phyloP scores from a whole-genome alignment of 1,284 basidiomycete genomes.

The Ustilago vetiveriae region DNA sequence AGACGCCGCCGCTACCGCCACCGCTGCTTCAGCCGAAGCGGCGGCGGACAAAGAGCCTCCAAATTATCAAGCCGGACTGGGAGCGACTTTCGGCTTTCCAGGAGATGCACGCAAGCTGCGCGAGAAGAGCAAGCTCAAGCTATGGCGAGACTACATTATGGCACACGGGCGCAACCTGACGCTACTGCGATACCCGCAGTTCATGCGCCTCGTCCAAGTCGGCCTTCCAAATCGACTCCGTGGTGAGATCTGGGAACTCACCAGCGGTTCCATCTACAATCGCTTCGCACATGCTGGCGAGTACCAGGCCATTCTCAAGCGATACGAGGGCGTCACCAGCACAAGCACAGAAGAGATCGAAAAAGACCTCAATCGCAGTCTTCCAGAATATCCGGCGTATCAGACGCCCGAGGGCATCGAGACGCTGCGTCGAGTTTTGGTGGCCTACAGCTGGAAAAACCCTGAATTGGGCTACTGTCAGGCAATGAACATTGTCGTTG shows the following conservation, averaged over 20 bases:
- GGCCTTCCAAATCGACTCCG: conserved; percentile 93
- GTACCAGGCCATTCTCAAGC: conserved; percentile 81
- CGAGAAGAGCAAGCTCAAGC: conserved; percentile 95
- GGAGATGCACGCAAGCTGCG: conserved; percentile 70
- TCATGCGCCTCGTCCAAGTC: conserved; percentile 94
- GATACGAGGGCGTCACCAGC: conserved; percentile 81
- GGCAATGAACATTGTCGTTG: conserved; percentile 77
- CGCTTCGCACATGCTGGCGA: conserved; percentile 87
- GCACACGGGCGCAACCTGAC: conserved; percentile 88
- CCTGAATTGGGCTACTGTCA: conserved; percentile 74
- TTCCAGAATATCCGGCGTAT: conserved; percentile 66
- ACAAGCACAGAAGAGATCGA: conserved; percentile 98
- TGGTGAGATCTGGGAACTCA: conserved; percentile 97
- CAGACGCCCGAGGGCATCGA: conserved; percentile 62
- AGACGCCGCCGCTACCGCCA: conserved; percentile 16
- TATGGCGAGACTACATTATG: conserved; percentile 84
- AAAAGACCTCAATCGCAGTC: conserved; percentile 87
- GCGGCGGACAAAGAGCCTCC: conserved; percentile 32
- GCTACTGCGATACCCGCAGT: conserved; percentile 94
- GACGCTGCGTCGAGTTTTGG: conserved; percentile 86
- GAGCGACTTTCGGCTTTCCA: conserved; percentile 65
- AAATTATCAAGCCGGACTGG: conserved; percentile 57
- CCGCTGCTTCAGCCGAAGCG: conserved; percentile 3
- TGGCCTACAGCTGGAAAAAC: conserved; percentile 96
- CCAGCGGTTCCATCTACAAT: conserved; percentile 88